Evolutionary conservation across 2,329 filamentous ascomycete species (phyloP), one percentile per base, ranked within the genome.

Genomic region (Alternaria triticina): DNA sequence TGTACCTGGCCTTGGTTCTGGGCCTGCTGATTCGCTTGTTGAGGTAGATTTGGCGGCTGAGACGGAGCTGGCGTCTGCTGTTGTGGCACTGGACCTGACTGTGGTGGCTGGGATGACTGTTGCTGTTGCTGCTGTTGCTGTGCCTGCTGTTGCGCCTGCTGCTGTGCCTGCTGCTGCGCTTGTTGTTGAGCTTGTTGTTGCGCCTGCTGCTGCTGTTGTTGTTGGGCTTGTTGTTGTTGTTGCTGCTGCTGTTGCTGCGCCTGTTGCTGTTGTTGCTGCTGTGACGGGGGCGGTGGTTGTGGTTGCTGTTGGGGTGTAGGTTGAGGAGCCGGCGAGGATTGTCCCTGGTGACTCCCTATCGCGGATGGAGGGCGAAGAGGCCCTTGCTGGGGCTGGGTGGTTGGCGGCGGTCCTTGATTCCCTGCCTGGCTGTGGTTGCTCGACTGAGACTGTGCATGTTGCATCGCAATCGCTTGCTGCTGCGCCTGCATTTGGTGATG

Each of bases 381-480:
- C 9, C 74, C 77, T 70, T 78, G 78, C 57, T 75, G 76, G 27
- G 76, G 72, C 66, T 79, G 77, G 20, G 73, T 73, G 27, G 74
- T 75, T 30, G 73, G 70, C n/a, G 75, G 76, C 9, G 76, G 77
- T 15, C 75, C 79, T 59, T 78, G 81, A 7, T 79, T 78, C 3
- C 79, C 80, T 11, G 79, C 72, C 65, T 83, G 82, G 30, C 83
- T 82, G 55, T 81, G 82, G 60, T 85, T 84, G 63, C 83, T 85
- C 56, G 81, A 79, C 70, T 85, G 83, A 1, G 83, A 84, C 33
- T 81, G 79, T 1, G 77, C 83, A 59, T 85, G 83, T 64, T 84
- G 83, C 83, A 85, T 81, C 3, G 78, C 77, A 57, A 80, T 77
- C 17, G 80, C 74, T 61, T 78, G 76, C 28, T 79, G 69, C 25